phyloP scores from a whole-genome alignment of 2,329 filamentous ascomycete genomes.

The Fusarium tuaranense region DNA sequence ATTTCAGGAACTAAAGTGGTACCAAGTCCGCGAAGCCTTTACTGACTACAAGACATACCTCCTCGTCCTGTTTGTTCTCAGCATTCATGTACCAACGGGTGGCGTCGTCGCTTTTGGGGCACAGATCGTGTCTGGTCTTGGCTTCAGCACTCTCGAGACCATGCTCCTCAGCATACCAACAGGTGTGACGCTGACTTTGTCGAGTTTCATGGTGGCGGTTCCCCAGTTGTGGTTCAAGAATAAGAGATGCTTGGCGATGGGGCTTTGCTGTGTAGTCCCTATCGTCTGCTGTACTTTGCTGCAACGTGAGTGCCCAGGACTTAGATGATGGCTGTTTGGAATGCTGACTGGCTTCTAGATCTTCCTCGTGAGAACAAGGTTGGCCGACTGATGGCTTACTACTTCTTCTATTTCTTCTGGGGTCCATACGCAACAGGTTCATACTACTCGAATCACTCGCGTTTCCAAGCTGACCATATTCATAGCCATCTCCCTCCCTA shows the following conservation, averaged over 20 bases:
- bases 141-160: slow-evolving; percentile 19
- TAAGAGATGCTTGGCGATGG: slow-evolving; percentile 17
- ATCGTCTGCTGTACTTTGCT: slow-evolving; percentile 9
- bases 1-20: slow-evolving; percentile 37
- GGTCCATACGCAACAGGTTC: slow-evolving; percentile 36
- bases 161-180: slow-evolving; percentile 27
- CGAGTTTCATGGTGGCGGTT: slow-evolving; percentile 9
- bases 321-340: not conserved
- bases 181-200: not conserved
- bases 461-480: not conserved
- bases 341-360: not conserved
- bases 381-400: slow-evolving; percentile 42
- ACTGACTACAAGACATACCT: slow-evolving; percentile 49
- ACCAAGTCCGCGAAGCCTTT: slow-evolving; percentile 49
- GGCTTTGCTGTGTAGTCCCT: slow-evolving; percentile 24
- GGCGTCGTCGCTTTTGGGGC: slow-evolving; percentile 57
- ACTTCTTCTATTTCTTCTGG: slow-evolving; percentile 45
- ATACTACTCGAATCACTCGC: not conserved
- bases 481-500: slow-evolving; percentile 32
- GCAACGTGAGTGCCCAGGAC: not conserved
- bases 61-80: slow-evolving; percentile 43
- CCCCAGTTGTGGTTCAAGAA: slow-evolving; percentile 23
- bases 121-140: slow-evolving; percentile 31
- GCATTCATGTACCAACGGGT: slow-evolving; percentile 45
- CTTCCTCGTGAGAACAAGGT: slow-evolving; percentile 55